These are phyloP conservation scores for Tulasnella calospora DNA, from an alignment of 768 basidiomycete genomes.

Conservation along the genomic window DNA sequence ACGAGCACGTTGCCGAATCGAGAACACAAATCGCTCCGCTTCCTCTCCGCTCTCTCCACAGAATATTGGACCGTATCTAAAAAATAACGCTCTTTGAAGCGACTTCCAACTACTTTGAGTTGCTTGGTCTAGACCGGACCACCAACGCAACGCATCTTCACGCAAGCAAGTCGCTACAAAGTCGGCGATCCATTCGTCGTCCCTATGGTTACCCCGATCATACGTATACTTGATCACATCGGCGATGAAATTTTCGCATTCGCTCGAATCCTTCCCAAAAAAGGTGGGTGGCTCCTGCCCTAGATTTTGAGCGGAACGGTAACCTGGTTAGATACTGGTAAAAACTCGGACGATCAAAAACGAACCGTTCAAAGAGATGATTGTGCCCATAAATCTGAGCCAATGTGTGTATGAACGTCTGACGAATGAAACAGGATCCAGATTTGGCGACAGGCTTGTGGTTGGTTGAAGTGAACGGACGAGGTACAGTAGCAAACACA, in stretches of 20 bases:
- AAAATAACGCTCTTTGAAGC: not conserved
- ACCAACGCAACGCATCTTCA: not conserved
- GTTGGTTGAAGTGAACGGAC: too few relatives aligned
- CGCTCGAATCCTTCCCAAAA: not conserved
- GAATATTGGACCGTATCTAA: too few relatives aligned
- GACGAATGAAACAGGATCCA: not conserved
- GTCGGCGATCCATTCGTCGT: not conserved
- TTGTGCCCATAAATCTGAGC: not conserved
- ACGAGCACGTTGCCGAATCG: not conserved
- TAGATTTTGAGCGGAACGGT: not conserved
- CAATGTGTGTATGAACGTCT: not conserved
- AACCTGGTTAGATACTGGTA: not conserved
- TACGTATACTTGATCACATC: not conserved
- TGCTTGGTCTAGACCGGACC: not conserved
- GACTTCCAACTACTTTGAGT: not conserved
- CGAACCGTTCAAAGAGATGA: not conserved
- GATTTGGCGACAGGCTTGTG: too few relatives aligned
- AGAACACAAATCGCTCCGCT: not conserved
- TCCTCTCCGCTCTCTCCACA: not conserved
- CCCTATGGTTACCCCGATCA: not conserved
- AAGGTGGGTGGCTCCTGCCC: not conserved
- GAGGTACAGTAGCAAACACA: too few relatives aligned
- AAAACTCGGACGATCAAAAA: not conserved
- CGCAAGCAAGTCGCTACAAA: not conserved
- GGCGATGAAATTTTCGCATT: not conserved